Percentiles rank a stretch among this genome's conserved stretches.
Conservation (phyloP, 1,284 basidiomycete genomes). For the Ceratobasidium sp. region DNA sequence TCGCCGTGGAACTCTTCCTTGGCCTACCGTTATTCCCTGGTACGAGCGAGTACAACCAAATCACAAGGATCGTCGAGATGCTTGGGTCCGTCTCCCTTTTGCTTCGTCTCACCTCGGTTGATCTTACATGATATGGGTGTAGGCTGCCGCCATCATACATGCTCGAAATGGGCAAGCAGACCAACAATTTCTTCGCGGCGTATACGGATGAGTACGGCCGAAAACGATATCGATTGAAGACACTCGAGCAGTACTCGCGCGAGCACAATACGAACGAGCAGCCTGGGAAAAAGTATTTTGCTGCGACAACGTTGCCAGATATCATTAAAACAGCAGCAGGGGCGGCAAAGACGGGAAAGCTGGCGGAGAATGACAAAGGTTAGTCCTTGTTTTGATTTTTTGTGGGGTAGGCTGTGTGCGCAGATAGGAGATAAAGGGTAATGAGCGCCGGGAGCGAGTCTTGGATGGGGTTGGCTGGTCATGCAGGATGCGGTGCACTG, state of each 20-base stretch:
- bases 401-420: no score
- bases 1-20: constrained; percentile 97
- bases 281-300: constrained; percentile 99
- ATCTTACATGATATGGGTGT: constrained; percentile 35
- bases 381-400: constrained; percentile 50
- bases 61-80: constrained; percentile 98
- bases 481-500: neutral
- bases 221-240: constrained; percentile 90
- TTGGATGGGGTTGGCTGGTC: constrained; percentile 30
- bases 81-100: constrained; percentile 75
- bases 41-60: constrained; percentile 98
- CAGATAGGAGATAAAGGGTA: no score
- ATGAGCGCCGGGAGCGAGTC: no score
- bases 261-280: constrained; percentile 97
- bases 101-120: constrained; percentile 42
- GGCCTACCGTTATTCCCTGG: constrained; percentile 97
- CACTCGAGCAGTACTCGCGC: constrained; percentile 92
- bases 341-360: constrained; percentile 79
- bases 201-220: constrained; percentile 84
- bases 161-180: constrained; percentile 97
- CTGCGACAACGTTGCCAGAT: constrained; percentile 91
- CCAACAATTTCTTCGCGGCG: constrained; percentile 91
- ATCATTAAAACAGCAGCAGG: constrained; percentile 96
- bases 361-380: constrained; percentile 94
- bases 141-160: constrained; percentile 92